A percentile compares a stretch with the other conserved stretches of the same genome.
These are phyloP conservation scores for Pestalotiopsis sp. DNA, from an alignment of 2,329 filamentous ascomycete genomes.

Conservation along the genomic window DNA sequence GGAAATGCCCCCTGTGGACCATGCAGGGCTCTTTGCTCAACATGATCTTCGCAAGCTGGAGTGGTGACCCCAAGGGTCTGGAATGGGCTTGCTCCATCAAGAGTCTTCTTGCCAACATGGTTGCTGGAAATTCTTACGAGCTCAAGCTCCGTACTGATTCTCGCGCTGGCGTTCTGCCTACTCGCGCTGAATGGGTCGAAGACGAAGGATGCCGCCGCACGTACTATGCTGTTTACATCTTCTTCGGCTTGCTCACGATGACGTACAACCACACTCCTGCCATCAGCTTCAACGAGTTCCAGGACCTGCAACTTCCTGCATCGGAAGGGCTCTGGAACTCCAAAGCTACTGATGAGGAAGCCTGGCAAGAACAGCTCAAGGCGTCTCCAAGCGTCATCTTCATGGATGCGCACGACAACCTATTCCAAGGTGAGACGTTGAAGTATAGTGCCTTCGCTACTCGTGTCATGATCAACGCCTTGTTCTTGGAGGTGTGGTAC, in stretches of 20 bases:
- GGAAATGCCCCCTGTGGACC: conserved; percentile 95
- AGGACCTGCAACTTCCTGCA: conserved; percentile 87
- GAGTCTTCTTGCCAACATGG: conserved; percentile 97
- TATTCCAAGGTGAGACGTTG: conserved; percentile 90
- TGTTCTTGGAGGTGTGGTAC: conserved; percentile 98
- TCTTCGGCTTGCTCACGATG: conserved; percentile 92
- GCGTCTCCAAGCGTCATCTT: conserved; percentile 79
- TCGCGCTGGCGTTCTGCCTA: conserved; percentile 74
- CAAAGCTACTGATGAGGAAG: conserved; percentile 72
- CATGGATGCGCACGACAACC: conserved; percentile 88
- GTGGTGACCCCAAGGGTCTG: conserved; percentile 92
- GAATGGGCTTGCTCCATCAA: conserved; percentile 99
- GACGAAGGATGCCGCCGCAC: conserved; percentile 96
- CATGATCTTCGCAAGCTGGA: conserved; percentile 99
- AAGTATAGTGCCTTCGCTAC: conserved; percentile 97
- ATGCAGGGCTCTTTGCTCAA: conserved; percentile 97
- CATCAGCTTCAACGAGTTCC: conserved; percentile 98
- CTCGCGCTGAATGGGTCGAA: conserved; percentile 89
- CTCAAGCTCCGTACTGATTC: conserved; percentile 90
- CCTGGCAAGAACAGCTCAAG: conserved; percentile 81
- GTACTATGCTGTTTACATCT: conserved; percentile 98
- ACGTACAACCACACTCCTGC: conserved; percentile 98
- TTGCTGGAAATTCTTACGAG: conserved; percentile 95
- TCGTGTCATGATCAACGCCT: conserved; percentile 96
- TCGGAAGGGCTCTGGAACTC: conserved; percentile 95